Conservation (phyloP, 192 early-diverging fungal species). For the Podochytrium sp. region DNA sequence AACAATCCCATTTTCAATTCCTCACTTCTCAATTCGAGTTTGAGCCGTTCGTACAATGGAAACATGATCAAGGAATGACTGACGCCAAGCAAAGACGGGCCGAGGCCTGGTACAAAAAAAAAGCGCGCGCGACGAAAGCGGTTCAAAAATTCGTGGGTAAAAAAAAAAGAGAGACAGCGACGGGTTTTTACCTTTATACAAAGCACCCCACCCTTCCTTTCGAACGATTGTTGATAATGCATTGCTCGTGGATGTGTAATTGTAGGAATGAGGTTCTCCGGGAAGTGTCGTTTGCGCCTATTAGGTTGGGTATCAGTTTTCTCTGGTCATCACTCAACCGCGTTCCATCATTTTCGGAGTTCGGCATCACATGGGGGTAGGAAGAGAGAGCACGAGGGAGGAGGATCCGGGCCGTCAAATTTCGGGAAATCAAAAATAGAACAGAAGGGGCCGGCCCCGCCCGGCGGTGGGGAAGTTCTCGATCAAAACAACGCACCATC, state of each 20-base stretch:
- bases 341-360: background rate
- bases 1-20: background rate
- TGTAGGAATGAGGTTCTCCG: conserved; percentile 63
- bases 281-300: conserved; percentile 69
- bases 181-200: conserved; percentile 80
- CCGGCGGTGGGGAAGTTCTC: no score
- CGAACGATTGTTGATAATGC: conserved; percentile 78
- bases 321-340: background rate
- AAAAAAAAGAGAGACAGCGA: background rate
- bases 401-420: background rate
- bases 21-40: conserved; percentile 45
- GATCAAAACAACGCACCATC: conserved; percentile 72
- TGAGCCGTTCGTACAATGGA: conserved; percentile 93
- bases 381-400: background rate
- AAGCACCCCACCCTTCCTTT: conserved; percentile 78
- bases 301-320: background rate
- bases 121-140: background rate
- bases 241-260: conserved; percentile 81
- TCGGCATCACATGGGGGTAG: background rate
- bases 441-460: background rate
- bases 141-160: background rate
- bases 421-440: conserved; percentile 32
- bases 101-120: conserved; percentile 53
- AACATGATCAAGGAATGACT: conserved; percentile 94
- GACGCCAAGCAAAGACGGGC: conserved; percentile 88